These are phyloP conservation scores for Tuber borchii DNA, from an alignment of 495 filamentous ascomycete genomes.

Conservation along the genomic window DNA sequence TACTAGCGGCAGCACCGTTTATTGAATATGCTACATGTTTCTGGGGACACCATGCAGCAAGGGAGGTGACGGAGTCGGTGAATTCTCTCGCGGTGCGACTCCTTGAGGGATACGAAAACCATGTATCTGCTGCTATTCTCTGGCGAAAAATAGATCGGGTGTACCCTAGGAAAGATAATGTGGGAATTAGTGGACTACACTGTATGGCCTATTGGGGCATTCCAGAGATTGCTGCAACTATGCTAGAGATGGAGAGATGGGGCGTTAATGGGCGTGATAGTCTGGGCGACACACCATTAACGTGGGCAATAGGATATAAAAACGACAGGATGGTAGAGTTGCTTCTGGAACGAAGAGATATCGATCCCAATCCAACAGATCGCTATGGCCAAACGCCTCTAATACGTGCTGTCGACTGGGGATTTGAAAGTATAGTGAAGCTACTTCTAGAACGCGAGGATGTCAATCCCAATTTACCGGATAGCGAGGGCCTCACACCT, in stretches of 20 bases:
- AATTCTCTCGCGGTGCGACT: not conserved
- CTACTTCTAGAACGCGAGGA: too few species aligned
- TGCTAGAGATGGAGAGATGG: not conserved
- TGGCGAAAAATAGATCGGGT: not conserved
- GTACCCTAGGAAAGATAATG: not conserved
- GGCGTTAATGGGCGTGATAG: not conserved
- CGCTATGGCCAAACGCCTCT: too few species aligned
- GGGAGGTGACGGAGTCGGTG: not conserved
- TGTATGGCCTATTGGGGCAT: not conserved
- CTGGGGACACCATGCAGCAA: not conserved
- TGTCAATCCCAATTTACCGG: too few species aligned
- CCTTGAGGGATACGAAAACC: not conserved
- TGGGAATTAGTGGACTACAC: not conserved
- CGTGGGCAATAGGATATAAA: not conserved
- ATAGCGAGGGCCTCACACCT: too few species aligned
- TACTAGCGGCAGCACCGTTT: not conserved
- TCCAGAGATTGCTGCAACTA: not conserved
- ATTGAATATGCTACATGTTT: not conserved
- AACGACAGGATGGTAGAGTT: not conserved
- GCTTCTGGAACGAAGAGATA: not conserved
- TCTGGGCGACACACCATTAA: not conserved
- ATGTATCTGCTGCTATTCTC: not conserved
- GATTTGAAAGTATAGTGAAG: too few species aligned
- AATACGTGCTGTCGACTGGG: too few species aligned
- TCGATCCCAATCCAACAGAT: too few species aligned